Evolutionary conservation across 1,284 basidiomycete species (phyloP).

Genomic region (Wallemia mellicola): DNA sequence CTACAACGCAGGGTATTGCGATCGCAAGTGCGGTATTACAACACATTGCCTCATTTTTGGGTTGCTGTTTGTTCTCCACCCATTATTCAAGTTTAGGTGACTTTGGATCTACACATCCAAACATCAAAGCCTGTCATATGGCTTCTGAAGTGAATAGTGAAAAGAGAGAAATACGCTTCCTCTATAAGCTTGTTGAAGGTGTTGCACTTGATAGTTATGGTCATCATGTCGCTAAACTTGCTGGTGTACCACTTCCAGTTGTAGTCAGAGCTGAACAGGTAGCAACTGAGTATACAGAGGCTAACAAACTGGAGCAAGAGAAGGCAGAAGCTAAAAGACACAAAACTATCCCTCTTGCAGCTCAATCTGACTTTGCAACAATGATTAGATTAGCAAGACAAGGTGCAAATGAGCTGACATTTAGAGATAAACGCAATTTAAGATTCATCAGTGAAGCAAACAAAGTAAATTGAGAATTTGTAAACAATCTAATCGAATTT

Average conservation of each 20-base stretch:
- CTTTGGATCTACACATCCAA: conserved; percentile 66
- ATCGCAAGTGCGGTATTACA: conserved; percentile 83
- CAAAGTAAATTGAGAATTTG: too few relatives aligned
- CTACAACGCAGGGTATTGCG: conserved; percentile 60
- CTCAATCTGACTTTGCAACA: conserved; percentile 64
- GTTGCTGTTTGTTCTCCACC: conserved; percentile 41
- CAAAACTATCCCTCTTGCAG: conserved; percentile 33
- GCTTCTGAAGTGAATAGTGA: conserved; percentile 67
- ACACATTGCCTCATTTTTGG: conserved; percentile 61
- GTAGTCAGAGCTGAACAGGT: conserved; percentile 61
- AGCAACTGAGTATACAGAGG: conserved; percentile 48
- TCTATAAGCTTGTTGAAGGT: conserved; percentile 72
- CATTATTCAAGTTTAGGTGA: conserved; percentile 65
- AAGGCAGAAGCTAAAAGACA: conserved; percentile 30
- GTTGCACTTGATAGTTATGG: conserved; percentile 75
- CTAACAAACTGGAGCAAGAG: conserved; percentile 42
- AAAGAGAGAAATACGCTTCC: conserved; percentile 61
- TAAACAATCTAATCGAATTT: too few relatives aligned
- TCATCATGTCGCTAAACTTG: conserved; percentile 63
- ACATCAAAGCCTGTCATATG: conserved; percentile 83
- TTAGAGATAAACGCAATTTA: not conserved
- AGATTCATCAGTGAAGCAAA: not conserved
- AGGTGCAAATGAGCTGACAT: not conserved
- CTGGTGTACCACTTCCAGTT: conserved; percentile 46
- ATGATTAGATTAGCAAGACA: conserved; percentile 17